Evolutionary conservation across 2,329 filamentous ascomycete species (phyloP), one percentile per base, ranked within the genome.

Genomic region (Endoconidiophora polonica): DNA sequence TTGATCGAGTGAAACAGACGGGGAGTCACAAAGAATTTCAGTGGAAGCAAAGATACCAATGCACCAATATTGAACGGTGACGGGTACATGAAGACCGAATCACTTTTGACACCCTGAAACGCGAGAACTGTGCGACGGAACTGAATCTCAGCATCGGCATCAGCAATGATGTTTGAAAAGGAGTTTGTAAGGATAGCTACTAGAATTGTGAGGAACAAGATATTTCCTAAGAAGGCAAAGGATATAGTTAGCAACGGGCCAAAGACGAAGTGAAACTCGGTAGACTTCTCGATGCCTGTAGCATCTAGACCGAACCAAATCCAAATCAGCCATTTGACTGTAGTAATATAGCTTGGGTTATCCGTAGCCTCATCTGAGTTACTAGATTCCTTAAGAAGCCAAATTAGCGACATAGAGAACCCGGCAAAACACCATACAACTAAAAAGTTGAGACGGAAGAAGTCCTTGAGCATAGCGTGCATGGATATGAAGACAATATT

Each of bases 251-350:
- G 67, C 0, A 74, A 68, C 0, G 81, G 81, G 0, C 81, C 81
- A 2, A 84, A 69, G 22, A 82, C 63, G 61, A 74, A 68, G 59
- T 86, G 79, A 62, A 85, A 81, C 43, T 77, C 72, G 6, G 64
- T 64, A 2, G 66, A 67, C 52, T 68, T 65, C 52, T 71, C 67
- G 43, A 73, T 72, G 9, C 70, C 70, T 3, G 71, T 72, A 20
- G 70, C 81, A 54, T 85, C 81, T 1, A 86, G 72, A 1, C 81
- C 81, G 57, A 86, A 86, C 81, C 81, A 86, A 56, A 86, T 82
- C 77, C 79, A 85, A 2, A 86, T 68, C 71, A 86, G 81, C 81
- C 81, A 86, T 61, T 84, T 84, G 29, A 73, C 73, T 46, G 85
- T 81, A 0, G 78, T 80, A 26, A 63, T 60, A 65, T 66, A 69